These are phyloP conservation scores for Exserohilum rostratum DNA, from an alignment of 2,329 filamentous ascomycete species.

Conservation along the genomic window DNA sequence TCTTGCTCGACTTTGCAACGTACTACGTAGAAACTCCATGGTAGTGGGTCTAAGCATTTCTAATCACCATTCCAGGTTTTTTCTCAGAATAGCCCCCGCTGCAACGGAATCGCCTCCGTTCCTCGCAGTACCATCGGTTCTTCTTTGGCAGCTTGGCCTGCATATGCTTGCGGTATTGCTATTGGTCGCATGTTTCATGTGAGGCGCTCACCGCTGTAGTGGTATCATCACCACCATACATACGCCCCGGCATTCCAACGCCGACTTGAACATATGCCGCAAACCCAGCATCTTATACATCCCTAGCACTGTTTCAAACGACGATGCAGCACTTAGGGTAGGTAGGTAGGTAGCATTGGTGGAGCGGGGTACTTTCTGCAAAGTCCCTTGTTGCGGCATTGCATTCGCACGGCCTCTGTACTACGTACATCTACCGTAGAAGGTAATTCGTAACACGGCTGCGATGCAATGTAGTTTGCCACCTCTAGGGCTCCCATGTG, in stretches of 20 bases:
- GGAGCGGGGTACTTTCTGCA: slow-evolving; percentile 13
- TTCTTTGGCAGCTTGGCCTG: slow-evolving; percentile 3
- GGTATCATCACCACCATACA: slow-evolving; percentile 3
- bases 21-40: slow-evolving; percentile 4
- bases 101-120: no score
- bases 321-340: not conserved
- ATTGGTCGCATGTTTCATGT: slow-evolving; percentile 10
- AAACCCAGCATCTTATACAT: not conserved
- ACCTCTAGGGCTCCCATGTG: slow-evolving; percentile 2
- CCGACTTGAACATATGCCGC: slow-evolving; percentile 7
- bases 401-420: slow-evolving; percentile 10
- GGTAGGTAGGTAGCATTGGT: slow-evolving; percentile 3
- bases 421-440: not conserved
- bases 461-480: slow-evolving; percentile 5
- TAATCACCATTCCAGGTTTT: slow-evolving; percentile 8
- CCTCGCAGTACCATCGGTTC: not conserved
- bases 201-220: slow-evolving; percentile 18
- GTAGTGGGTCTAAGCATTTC: slow-evolving; percentile 5
- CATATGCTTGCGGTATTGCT: not conserved
- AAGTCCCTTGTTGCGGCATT: slow-evolving; percentile 4
- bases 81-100: slow-evolving; percentile 6
- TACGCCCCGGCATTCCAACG: slow-evolving; percentile 2
- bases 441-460: not conserved
- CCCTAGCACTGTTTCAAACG: slow-evolving; percentile 1
- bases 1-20: not conserved